phyloP scores from a whole-genome alignment of 2,329 filamentous ascomycete species.

The Parastagonospora avenae region DNA sequence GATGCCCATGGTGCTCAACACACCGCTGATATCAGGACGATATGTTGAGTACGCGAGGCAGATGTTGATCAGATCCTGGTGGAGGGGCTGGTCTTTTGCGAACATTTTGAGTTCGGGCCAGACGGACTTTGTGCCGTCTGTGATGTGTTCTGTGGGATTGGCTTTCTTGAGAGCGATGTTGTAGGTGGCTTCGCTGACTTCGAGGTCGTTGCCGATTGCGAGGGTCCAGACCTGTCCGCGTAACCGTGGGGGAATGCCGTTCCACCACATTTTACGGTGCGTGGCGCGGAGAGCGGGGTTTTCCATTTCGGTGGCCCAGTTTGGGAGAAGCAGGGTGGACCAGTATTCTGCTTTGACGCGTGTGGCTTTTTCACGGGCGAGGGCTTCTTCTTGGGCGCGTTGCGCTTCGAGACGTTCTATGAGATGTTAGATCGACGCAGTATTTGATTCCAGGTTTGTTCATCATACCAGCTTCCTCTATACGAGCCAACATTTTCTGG shows the following conservation, averaged over 20 bases:
- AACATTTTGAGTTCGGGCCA: slow-evolving; percentile 78
- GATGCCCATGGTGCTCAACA: slow-evolving; percentile 64
- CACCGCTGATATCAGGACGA: slow-evolving; percentile 77
- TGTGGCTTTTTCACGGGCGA: slow-evolving; percentile 58
- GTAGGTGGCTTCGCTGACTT: slow-evolving; percentile 70
- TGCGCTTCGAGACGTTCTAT: slow-evolving; percentile 40
- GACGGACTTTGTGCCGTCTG: slow-evolving; percentile 66
- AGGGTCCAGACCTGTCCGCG: slow-evolving; percentile 72
- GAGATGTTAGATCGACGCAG: slow-evolving; percentile 14
- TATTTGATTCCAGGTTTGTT: neutral
- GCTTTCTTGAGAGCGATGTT: slow-evolving; percentile 72
- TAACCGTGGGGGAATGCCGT: slow-evolving; percentile 72
- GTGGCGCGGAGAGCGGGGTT: slow-evolving; percentile 31
- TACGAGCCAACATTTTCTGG: slow-evolving; percentile 76
- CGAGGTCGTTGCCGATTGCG: slow-evolving; percentile 75
- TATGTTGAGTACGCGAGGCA: slow-evolving; percentile 82
- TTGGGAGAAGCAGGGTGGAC: slow-evolving; percentile 77
- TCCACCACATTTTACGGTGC: slow-evolving; percentile 78
- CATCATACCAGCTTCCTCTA: slow-evolving; percentile 60
- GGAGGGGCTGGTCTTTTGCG: slow-evolving; percentile 67
- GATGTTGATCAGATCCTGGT: slow-evolving; percentile 71
- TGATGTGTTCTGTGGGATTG: slow-evolving; percentile 44
- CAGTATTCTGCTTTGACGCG: slow-evolving; percentile 63
- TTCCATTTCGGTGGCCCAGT: slow-evolving; percentile 73
- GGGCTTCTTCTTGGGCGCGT: slow-evolving; percentile 56